Evolutionary conservation across 345 rosid genomes (phyloP).

Genomic region (Boechera retrofracta): DNA sequence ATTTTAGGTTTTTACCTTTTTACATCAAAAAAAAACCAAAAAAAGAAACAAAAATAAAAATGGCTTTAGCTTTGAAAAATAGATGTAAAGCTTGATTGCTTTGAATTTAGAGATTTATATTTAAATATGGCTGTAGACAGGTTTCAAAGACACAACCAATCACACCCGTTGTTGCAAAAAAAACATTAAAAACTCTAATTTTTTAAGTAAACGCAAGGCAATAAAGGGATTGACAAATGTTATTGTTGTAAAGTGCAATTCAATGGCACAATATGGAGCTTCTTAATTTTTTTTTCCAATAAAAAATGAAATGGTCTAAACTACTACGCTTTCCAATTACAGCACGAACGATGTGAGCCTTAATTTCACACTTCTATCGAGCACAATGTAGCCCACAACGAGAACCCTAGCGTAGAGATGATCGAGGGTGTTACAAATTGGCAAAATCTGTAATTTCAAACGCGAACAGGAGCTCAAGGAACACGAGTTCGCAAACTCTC

Average conservation of each 20-base stretch:
- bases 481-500: too few species aligned
- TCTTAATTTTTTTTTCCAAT: neutral
- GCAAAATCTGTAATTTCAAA: too few species aligned
- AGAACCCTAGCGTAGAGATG: neutral
- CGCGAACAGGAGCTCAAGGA: too few species aligned
- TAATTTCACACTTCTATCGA: neutral
- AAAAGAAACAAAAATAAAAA: too few species aligned
- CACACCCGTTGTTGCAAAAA: neutral
- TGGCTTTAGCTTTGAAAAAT: too few species aligned
- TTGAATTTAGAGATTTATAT: too few species aligned
- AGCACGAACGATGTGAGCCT: neutral
- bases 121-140: too few species aligned
- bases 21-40: too few species aligned
- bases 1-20: too few species aligned
- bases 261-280: neutral
- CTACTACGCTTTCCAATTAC: neutral
- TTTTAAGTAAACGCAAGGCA: conserved; percentile 6
- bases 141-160: too few species aligned
- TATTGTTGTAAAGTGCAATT: neutral
- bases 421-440: too few species aligned
- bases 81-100: too few species aligned
- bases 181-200: neutral
- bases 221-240: neutral
- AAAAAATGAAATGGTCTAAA: neutral
- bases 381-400: neutral